These are phyloP conservation scores for Hypericum perforatum DNA, from an alignment of 345 rosid genomes.

Conservation along the genomic window DNA sequence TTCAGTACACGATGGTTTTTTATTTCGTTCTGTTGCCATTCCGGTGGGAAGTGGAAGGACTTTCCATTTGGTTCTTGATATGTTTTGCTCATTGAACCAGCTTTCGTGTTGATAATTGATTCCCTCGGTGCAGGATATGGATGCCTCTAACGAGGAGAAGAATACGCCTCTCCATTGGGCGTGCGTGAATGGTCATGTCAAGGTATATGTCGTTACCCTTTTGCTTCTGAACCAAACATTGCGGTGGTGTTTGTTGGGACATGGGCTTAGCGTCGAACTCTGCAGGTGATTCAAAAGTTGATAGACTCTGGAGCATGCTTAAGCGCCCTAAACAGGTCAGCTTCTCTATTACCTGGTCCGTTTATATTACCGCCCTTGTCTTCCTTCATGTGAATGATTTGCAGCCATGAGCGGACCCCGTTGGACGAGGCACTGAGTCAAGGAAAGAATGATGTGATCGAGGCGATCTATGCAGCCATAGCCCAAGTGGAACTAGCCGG, in stretches of 20 bases:
- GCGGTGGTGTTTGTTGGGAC: conserved; percentile 3
- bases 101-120: no score
- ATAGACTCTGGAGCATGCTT: conserved; percentile 63
- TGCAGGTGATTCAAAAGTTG: conserved; percentile 73
- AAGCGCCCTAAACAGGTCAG: conserved; percentile 60
- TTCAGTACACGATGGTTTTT: no score
- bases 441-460: conserved; percentile 57
- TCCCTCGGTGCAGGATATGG: conserved; percentile 43
- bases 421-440: conserved; percentile 69
- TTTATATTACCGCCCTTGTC: background rate
- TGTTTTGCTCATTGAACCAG: no score
- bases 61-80: no score
- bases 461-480: conserved; percentile 49
- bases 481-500: conserved; percentile 59
- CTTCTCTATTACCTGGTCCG: background rate
- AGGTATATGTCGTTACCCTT: conserved; percentile 32
- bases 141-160: conserved; percentile 61
- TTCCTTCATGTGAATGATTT: conserved; percentile 5
- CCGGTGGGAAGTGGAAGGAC: no score
- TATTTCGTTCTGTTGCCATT: no score
- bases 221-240: background rate
- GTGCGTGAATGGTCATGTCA: conserved; percentile 72
- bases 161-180: conserved; percentile 92
- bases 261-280: background rate
- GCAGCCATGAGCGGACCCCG: conserved; percentile 74